phyloP scores from a whole-genome alignment of 306 rosid genomes.

The Oemleria cerasiformis region DNA sequence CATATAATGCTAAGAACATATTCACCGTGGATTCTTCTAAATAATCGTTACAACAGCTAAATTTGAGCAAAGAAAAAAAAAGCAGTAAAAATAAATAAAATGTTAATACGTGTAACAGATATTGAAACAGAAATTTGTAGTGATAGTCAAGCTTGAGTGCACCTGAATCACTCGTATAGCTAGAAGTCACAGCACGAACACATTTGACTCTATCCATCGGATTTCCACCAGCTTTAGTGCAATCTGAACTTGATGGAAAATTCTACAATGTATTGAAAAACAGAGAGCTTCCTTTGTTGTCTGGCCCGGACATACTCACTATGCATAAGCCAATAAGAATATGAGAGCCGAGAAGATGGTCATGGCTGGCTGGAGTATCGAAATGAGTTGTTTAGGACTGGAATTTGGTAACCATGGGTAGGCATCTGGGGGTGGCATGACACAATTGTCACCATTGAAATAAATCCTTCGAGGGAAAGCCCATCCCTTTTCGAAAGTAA shows the following conservation, averaged over 20 bases:
- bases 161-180: constrained; percentile 19
- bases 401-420: constrained; percentile 93
- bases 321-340: constrained; percentile 40
- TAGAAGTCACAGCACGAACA: constrained; percentile 25
- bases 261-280: constrained; percentile 16
- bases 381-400: constrained; percentile 38
- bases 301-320: constrained; percentile 18
- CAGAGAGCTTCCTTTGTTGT: constrained; percentile 5
- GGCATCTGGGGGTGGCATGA: constrained; percentile 94
- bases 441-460: constrained; percentile 81
- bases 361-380: constrained; percentile 35
- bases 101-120: constrained; percentile 16
- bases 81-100: constrained; percentile 11
- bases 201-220: constrained; percentile 17
- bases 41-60: constrained; percentile 21
- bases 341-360: constrained; percentile 47
- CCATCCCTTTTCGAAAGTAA: constrained; percentile 96
- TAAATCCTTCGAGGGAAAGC: constrained; percentile 95
- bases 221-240: constrained; percentile 23
- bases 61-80: constrained; percentile 25
- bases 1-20: constrained; percentile 24
- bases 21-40: constrained; percentile 30
- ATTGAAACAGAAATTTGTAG: constrained; percentile 21
- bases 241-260: constrained; percentile 17
- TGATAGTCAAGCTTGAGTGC: constrained; percentile 10